Evolutionary conservation across 192 early-diverging fungal genomes (phyloP), one percentile per base, ranked within the genome.

Genomic region (Gorgonomyces haynaldii): DNA sequence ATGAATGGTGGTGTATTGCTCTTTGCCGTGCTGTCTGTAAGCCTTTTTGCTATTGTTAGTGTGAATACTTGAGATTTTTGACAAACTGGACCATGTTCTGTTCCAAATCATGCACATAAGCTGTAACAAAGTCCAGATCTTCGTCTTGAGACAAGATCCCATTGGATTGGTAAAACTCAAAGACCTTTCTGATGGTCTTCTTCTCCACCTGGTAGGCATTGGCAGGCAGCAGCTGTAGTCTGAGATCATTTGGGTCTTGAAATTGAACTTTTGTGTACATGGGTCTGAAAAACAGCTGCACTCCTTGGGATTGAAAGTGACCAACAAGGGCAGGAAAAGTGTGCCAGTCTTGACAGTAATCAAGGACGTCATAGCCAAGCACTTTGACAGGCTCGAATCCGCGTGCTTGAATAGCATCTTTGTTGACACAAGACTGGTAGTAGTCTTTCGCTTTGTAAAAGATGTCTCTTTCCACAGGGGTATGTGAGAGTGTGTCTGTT

Each of bases 351-450:
- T 29, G 30, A 30, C 45, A 52, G 17, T 52, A 34, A 1, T 32
- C 22, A 17, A 61, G 43, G 42, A 65, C 36, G 4, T 38, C 29
- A 4, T 22, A 3, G 17, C 50, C 62, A 15, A 60, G 39, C 5
- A 52, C 42, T 1, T 32, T 20, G 42, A 69, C 41, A 34, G 66
- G 66, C 19, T n/a, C 22, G 29, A 69, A 57, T 13, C 66, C 66
- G 1, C 62, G 38, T 22, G 24, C 26, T 12, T 45, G 19, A 48
- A 69, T 61, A 9, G 37, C 16, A 12, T 60, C 42, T 17, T 20
- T 8, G 35, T 61, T 27, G 6, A 30, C 27, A 42, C 66, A 69
- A n/a, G 66, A 61, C 6, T 38, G 17, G 52, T 69, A 69, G 40
- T 69, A 69, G 12, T 48, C 43, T n/a, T 47, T 47, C 6, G 53